These are phyloP conservation scores for Dryas drummondii DNA, from an alignment of 306 rosid species.

Conservation along the genomic window DNA sequence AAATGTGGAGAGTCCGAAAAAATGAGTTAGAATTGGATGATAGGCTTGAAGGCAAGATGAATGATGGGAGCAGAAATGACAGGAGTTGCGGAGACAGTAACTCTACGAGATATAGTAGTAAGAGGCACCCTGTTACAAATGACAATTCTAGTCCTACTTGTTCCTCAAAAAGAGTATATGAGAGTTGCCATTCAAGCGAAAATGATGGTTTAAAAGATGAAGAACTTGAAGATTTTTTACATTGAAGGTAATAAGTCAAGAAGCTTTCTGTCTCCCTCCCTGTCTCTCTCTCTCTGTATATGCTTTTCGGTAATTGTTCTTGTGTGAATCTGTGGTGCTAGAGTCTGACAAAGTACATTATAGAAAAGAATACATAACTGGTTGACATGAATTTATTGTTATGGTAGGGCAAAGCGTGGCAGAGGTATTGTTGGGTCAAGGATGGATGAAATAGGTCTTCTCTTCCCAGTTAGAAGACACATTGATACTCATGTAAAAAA, in stretches of 20 bases:
- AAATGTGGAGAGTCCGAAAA: constrained; percentile 57
- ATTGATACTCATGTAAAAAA: too few relatives aligned
- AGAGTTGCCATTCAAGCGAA: constrained; percentile 31
- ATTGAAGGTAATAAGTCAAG: constrained; percentile 43
- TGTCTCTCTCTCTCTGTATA: not conserved
- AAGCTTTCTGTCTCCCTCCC: not conserved
- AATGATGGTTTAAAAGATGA: constrained; percentile 62
- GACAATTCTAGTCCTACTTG: constrained; percentile 37
- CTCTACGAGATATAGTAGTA: constrained; percentile 25
- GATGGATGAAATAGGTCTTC: constrained; percentile 88
- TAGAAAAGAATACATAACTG: not conserved
- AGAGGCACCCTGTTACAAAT: constrained; percentile 24
- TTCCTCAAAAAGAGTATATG: constrained; percentile 35
- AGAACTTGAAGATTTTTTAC: constrained; percentile 79
- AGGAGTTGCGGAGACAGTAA: constrained; percentile 28
- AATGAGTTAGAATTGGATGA: constrained; percentile 65
- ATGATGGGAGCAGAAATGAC: constrained; percentile 32
- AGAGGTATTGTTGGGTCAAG: constrained; percentile 90
- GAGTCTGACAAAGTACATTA: not conserved
- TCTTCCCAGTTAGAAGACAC: too few relatives aligned
- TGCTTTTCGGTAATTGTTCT: not conserved
- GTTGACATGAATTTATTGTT: not conserved
- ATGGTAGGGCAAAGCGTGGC: constrained; percentile 79
- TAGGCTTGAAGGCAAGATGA: constrained; percentile 41
- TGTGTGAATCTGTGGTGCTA: not conserved